Base-by-base conservation (phyloP, 495 filamentous ascomycete species). In the Lichenothelia convexa region DNA sequence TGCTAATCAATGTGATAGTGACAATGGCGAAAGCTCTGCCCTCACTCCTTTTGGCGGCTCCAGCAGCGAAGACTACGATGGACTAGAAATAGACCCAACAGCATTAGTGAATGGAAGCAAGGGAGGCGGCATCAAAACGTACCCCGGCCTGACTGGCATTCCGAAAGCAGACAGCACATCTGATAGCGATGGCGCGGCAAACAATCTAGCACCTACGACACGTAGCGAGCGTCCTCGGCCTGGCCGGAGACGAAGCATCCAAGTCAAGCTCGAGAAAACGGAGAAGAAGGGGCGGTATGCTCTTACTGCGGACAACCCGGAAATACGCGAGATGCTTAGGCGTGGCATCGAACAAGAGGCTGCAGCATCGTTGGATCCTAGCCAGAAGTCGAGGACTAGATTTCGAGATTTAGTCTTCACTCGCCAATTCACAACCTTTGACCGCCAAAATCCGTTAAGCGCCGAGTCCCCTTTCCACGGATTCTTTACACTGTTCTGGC, bases 401-500 rank as follows among this genome's bases (percentile, higher is more conserved):
- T 73, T 80, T 49, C 55, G 65, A 38, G 73, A 80, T 48, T 52
- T 78, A 26, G 67, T 76, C 13, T 80, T 81, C 48, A 80, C 75
- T 2, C 61, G 68, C 22, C 69, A 67, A 36, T 78, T 78, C 46
- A 75, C 75, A 0, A 59, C 72, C 4, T 82, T 84, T 44, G 78
- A 84, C 50, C 62, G 71, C 9, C 70, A 73, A 40, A 79, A 79
- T 53, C 59, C 62, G 4, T 51, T 51, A 1, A 62, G 60, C 9
- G 58, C 61, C 9, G 62, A 68, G 12, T 72, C 66, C 18, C 67
- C 70, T 6, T 83, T 81, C 42, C 69, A 78, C 45, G 78, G 78
- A 21, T 83, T 84, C 54, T 83, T 78, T 43, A 77, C 73, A 1
- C 63, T 84, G 4, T 81, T 83, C 54, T 84, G 78, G 68, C 63